These are phyloP conservation scores for Paramyrothecium roridum DNA, from an alignment of 2,329 filamentous ascomycete genomes.

Conservation along the genomic window DNA sequence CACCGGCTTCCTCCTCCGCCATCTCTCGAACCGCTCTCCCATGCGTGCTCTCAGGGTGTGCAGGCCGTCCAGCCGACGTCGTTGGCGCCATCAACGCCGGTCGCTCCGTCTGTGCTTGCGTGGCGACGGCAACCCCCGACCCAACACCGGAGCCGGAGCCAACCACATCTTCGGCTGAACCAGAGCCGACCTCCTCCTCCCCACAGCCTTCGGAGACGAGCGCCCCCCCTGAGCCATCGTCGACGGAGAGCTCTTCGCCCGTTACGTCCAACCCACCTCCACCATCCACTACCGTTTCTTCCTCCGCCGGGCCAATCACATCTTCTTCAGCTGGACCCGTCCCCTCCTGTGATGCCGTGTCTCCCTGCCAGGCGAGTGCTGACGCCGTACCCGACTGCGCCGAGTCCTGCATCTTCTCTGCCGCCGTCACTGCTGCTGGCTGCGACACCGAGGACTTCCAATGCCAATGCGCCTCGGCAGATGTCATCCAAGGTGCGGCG, in stretches of 20 bases:
- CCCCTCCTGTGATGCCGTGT: slow-evolving; percentile 12
- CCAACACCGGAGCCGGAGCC: slow-evolving; percentile 5
- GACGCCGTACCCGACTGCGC: slow-evolving; percentile 20
- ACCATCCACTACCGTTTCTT: slow-evolving; percentile 1
- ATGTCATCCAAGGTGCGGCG: slow-evolving; percentile 16
- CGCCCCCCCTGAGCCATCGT: background rate
- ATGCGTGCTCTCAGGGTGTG: slow-evolving; percentile 15
- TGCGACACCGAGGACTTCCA: slow-evolving; percentile 17
- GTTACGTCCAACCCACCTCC: background rate
- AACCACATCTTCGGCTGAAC: background rate
- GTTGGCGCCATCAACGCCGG: slow-evolving; percentile 14
- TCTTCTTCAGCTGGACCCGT: slow-evolving; percentile 2
- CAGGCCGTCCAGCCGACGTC: slow-evolving; percentile 6
- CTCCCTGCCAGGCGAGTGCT: slow-evolving; percentile 18
- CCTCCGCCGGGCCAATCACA: slow-evolving; percentile 3
- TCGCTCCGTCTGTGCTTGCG: slow-evolving; percentile 14
- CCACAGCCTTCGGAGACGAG: slow-evolving; percentile 1
- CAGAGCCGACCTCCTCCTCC: background rate
- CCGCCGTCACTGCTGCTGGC: slow-evolving; percentile 14
- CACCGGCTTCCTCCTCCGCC: slow-evolving; percentile 10
- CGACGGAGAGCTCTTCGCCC: background rate
- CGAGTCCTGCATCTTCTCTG: slow-evolving; percentile 18
- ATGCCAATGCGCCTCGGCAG: slow-evolving; percentile 18
- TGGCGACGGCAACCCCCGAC: slow-evolving; percentile 10
- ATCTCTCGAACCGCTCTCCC: slow-evolving; percentile 12